These are phyloP conservation scores for Arthrobotrys sinensis DNA, from an alignment of 2,329 filamentous ascomycete species.

Conservation along the genomic window DNA sequence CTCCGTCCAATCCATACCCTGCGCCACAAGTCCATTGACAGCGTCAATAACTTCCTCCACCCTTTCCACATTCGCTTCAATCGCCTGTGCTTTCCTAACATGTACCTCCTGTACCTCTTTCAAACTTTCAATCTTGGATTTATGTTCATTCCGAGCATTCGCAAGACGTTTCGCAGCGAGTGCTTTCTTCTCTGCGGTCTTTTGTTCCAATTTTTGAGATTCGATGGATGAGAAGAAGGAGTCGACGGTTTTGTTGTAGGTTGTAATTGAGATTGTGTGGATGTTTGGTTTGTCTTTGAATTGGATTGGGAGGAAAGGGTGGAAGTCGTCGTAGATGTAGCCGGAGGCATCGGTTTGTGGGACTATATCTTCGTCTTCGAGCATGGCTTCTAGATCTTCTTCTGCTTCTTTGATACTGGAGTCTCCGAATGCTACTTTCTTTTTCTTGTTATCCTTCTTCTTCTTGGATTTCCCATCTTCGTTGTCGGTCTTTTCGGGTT, in stretches of 20 bases:
- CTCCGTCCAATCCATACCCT: conserved; percentile 98
- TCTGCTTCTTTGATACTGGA: conserved; percentile 66
- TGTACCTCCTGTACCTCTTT: conserved; percentile 87
- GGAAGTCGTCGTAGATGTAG: conserved; percentile 92
- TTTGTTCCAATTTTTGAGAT: conserved; percentile 89
- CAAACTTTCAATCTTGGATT: conserved; percentile 85
- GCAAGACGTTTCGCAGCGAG: conserved; percentile 87
- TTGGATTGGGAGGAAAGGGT: conserved; percentile 88
- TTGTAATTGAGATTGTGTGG: conserved; percentile 81
- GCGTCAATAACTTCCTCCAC: conserved; percentile 94
- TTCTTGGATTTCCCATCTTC: conserved; percentile 45
- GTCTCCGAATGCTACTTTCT: conserved; percentile 59
- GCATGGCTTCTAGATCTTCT: conserved; percentile 60
- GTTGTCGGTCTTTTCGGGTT: conserved; percentile 66
- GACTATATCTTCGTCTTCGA: conserved; percentile 67
- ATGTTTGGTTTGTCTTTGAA: conserved; percentile 78
- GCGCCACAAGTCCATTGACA: conserved; percentile 89
- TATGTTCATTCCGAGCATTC: conserved; percentile 85
- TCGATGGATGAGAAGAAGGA: conserved; percentile 98
- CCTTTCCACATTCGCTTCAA: conserved; percentile 89
- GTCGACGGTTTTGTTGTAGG: conserved; percentile 93
- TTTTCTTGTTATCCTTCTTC: conserved; percentile 63
- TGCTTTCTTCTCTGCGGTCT: conserved; percentile 84
- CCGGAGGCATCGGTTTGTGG: conserved; percentile 64
- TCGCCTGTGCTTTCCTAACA: conserved; percentile 87